A percentile compares a stretch with the other conserved stretches of the same genome.
Evolutionary conservation across 202 grass and related monocot species (phyloP).

Genomic region (Panicum virgatum): DNA sequence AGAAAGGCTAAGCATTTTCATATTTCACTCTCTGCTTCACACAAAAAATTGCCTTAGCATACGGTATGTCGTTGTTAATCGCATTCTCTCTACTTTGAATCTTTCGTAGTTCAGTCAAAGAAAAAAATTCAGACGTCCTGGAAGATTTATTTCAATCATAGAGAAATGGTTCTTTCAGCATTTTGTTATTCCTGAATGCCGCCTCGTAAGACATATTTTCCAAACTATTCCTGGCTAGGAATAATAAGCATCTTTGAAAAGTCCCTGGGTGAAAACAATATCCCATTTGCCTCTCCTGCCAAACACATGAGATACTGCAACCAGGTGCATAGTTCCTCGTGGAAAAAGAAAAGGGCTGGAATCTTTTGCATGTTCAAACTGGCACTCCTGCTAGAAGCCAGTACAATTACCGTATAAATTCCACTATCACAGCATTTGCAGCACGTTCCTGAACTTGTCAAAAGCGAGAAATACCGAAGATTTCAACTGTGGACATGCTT

Average conservation of each 20-base stretch:
- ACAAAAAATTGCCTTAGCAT: not conserved
- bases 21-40: not conserved
- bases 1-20: slow-evolving; percentile 29
- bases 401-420: slow-evolving; percentile 28
- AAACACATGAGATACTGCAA: slow-evolving; percentile 15
- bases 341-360: slow-evolving; percentile 32
- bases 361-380: slow-evolving; percentile 48
- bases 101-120: not conserved
- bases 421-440: slow-evolving; percentile 10
- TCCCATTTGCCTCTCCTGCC: slow-evolving; percentile 4
- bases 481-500: slow-evolving; percentile 40
- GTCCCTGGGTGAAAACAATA: slow-evolving; percentile 31
- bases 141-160: not conserved
- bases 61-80: too few relatives aligned
- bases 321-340: not conserved
- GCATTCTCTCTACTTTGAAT: not conserved
- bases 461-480: slow-evolving; percentile 48
- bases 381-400: slow-evolving; percentile 17
- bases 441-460: slow-evolving; percentile 46
- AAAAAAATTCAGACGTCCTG: not conserved
- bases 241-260: slow-evolving; percentile 31
- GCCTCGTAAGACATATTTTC: not conserved
- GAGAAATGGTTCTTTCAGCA: slow-evolving; percentile 7
- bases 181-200: not conserved
- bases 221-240: not conserved